Evolutionary conservation across 2,329 filamentous ascomycete genomes (phyloP), one percentile per base, ranked within the genome.

Genomic region (Ceratocystis eucalypticola): DNA sequence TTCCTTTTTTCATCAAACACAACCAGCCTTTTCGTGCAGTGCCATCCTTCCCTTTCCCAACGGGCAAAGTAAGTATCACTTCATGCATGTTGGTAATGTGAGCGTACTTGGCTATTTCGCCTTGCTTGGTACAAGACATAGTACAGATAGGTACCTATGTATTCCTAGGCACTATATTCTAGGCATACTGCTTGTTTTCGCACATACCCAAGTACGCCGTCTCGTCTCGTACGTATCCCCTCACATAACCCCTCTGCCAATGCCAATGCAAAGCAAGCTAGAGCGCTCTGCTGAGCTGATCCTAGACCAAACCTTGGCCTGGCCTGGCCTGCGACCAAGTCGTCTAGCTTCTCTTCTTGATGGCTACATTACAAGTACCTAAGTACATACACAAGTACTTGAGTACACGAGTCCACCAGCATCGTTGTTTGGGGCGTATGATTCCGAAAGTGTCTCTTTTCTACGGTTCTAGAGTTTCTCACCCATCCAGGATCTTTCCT

Each of bases 401-500:
- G 10, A 12, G 20, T 53, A 25, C 20, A 53, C 25, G 4, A 20
- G 25, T 53, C 20, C 22, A 53, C 33, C 15, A 15, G 20, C 59
- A 62, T 41, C 59, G 33, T 41, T 62, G 59, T 28, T 30, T 30
- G 22, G 53, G 53, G 53, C 12, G 53, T 59, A 33, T 17, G 53
- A 59, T 59, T 59, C 53, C 53, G 15, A 59, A 59, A 59, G 53
- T 59, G 53, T 59, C 25, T 59, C 53, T 59, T 59, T 17, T 59
- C 33, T 17, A 10, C 10, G 53, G 53, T 33, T 59, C 53, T 33
- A 59, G 53, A 59, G 53, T 59, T 30, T 33, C 28, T 59, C 53
- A n/a, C 46, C 46, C 22, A n/a, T 59, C 53, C 28, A 59, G 53
- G 53, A 59, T 59, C 28, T 59, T 37, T 59, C 53, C 33, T 59